These are phyloP conservation scores for Chaetomiaceae sp. DNA, from an alignment of 2,329 filamentous ascomycete genomes.

Conservation along the genomic window DNA sequence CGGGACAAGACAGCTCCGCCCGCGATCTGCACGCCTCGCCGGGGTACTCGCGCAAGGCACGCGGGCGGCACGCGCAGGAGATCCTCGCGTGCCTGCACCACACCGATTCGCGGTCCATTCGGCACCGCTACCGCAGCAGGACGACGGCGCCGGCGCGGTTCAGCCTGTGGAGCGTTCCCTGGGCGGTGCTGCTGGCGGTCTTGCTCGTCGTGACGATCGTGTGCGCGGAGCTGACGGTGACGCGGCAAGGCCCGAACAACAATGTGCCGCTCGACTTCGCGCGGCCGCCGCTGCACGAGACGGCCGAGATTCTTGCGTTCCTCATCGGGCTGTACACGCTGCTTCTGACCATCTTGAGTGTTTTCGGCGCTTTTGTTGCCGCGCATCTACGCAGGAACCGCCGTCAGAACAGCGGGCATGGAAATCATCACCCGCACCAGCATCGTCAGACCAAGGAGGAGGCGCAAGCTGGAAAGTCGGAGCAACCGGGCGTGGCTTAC, in stretches of 20 bases:
- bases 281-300: slow-evolving; percentile 22
- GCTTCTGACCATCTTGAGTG: slow-evolving; percentile 18
- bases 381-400: slow-evolving; percentile 5
- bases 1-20: slow-evolving; percentile 1
- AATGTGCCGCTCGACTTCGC: slow-evolving; percentile 22
- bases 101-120: slow-evolving; percentile 15
- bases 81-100: slow-evolving; percentile 21
- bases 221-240: slow-evolving; percentile 22
- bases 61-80: slow-evolving; percentile 20
- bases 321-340: slow-evolving; percentile 22
- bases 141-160: slow-evolving; percentile 18
- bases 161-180: slow-evolving; percentile 21
- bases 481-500: not conserved
- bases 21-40: slow-evolving; percentile 12
- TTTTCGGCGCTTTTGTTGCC: slow-evolving; percentile 13
- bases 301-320: slow-evolving; percentile 21
- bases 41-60: slow-evolving; percentile 17
- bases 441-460: not conserved
- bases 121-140: slow-evolving; percentile 17
- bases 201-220: slow-evolving; percentile 19
- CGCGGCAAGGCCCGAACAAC: slow-evolving; percentile 19
- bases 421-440: not conserved
- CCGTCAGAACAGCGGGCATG: not conserved
- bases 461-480: not conserved
- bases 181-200: slow-evolving; percentile 20